Conservation (phyloP, 2,329 filamentous ascomycete species). For the Colletotrichum spaethianum region DNA sequence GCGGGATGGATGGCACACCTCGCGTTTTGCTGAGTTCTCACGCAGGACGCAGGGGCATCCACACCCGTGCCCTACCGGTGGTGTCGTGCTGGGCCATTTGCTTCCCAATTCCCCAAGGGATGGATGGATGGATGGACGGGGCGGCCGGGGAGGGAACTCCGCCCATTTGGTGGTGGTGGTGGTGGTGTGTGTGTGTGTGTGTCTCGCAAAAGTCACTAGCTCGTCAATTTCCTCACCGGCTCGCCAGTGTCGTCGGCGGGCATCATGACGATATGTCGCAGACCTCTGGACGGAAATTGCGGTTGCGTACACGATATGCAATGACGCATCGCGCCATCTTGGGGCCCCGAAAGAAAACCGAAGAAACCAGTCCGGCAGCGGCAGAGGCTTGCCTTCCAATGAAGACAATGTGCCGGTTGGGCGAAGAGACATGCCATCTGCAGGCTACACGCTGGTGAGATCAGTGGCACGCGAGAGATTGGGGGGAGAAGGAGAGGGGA, state of each 20-base stretch:
- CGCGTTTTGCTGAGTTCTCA: background rate
- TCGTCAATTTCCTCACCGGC: background rate
- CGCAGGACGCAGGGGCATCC: slow-evolving; percentile 30
- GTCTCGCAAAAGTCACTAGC: slow-evolving; percentile 3
- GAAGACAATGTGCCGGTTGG: background rate
- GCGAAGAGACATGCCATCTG: background rate
- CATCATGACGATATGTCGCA: background rate
- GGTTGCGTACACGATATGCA: slow-evolving; percentile 11
- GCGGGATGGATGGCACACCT: slow-evolving; percentile 17
- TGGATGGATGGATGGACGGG: background rate
- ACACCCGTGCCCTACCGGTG: slow-evolving; percentile 1
- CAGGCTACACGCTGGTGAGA: background rate
- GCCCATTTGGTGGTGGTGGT: background rate
- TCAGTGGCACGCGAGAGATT: background rate
- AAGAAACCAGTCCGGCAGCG: background rate
- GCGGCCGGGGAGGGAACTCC: background rate
- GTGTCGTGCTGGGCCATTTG: background rate
- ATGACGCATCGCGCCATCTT: background rate
- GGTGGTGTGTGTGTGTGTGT: background rate
- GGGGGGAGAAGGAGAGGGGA: background rate
- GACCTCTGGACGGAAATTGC: background rate
- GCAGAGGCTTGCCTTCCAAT: background rate
- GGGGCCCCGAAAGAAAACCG: background rate
- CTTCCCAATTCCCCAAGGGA: slow-evolving; percentile 8
- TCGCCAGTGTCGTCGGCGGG: background rate